A percentile compares a stretch with the other conserved stretches of the same genome.
Conservation (phyloP, 176 grass and related monocot genomes). For the Phyllostachys edulis region DNA sequence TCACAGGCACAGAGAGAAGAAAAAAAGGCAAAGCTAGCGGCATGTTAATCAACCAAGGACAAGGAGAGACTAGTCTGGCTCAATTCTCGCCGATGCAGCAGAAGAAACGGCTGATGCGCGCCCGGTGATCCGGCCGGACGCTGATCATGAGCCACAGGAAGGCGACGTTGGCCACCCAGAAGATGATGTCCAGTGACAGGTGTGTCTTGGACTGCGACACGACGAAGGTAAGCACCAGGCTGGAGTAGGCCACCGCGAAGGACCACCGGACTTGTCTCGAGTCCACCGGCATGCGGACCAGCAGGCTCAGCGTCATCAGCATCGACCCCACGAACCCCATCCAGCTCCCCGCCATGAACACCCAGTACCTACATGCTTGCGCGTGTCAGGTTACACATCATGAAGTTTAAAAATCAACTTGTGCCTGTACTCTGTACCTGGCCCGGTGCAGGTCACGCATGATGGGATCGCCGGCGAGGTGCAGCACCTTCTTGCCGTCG, state of each 20-base stretch:
- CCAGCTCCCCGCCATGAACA: constrained; percentile 50
- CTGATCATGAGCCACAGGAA: constrained; percentile 27
- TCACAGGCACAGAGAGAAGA: neutral
- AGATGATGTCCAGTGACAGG: constrained; percentile 21
- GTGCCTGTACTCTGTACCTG: neutral
- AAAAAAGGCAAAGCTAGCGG: neutral
- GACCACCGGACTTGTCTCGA: constrained; percentile 37
- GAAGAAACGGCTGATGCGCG: neutral
- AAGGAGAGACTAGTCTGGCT: neutral
- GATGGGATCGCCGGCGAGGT: constrained; percentile 36
- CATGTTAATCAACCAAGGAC: neutral
- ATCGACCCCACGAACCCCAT: constrained; percentile 43
- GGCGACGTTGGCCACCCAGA: constrained; percentile 14
- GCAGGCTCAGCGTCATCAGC: constrained; percentile 36
- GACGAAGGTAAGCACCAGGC: constrained; percentile 43
- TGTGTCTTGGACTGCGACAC: constrained; percentile 33
- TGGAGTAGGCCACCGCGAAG: constrained; percentile 44
- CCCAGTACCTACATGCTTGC: constrained; percentile 22
- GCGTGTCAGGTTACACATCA: neutral
- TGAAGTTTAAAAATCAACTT: neutral
- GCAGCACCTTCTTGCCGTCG: neutral
- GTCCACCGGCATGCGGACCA: constrained; percentile 14
- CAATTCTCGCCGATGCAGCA: constrained; percentile 8
- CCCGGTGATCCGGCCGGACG: neutral
- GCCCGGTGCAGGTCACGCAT: constrained; percentile 28